Conservation (phyloP, 1,284 basidiomycete species). For the Cryptococcus sp. region DNA sequence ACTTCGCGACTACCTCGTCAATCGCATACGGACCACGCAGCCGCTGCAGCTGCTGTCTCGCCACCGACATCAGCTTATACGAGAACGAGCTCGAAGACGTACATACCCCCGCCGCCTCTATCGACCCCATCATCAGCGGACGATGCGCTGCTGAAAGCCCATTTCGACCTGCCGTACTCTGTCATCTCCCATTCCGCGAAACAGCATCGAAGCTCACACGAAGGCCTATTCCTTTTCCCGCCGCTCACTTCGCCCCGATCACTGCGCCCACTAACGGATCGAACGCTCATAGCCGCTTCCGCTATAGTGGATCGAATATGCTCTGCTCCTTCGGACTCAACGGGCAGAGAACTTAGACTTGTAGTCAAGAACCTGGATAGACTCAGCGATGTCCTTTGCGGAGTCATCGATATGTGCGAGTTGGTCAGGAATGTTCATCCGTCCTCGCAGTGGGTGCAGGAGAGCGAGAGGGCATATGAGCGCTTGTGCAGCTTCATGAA, state of each 20-base stretch:
- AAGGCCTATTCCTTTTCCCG: conserved; percentile 48
- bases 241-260: conserved; percentile 38
- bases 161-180: conserved; percentile 28
- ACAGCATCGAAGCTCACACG: conserved; percentile 2
- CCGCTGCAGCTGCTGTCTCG: conserved; percentile 8
- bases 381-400: conserved; percentile 91
- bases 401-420: conserved; percentile 95
- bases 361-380: conserved; percentile 94
- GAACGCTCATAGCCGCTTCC: conserved; percentile 44
- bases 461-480: conserved; percentile 86
- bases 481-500: conserved; percentile 96
- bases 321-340: conserved; percentile 41
- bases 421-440: conserved; percentile 92
- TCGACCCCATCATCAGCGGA: conserved; percentile 11
- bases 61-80: background rate
- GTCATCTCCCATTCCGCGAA: background rate
- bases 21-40: background rate
- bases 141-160: conserved; percentile 24
- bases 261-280: conserved; percentile 44
- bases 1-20: background rate
- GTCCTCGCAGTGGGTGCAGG: conserved; percentile 75
- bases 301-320: conserved; percentile 55
- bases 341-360: conserved; percentile 65
- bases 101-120: conserved; percentile 15
- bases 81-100: conserved; percentile 1